Base-by-base conservation (phyloP, 768 basidiomycete species). In the Hydnum rufescens region DNA sequence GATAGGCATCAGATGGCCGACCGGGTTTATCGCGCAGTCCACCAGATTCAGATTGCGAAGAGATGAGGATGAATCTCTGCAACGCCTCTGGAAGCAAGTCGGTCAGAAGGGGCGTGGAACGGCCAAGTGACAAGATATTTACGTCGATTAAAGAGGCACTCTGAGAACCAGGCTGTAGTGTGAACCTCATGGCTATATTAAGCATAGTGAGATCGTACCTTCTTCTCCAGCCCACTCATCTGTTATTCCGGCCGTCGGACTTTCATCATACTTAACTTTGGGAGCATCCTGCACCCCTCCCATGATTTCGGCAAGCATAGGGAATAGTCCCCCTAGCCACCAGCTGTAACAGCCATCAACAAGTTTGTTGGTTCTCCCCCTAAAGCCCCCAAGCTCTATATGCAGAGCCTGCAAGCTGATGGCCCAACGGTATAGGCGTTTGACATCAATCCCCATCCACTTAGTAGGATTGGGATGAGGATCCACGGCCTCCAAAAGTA, bases 271-370 rank as follows among this genome's bases (percentile, higher is more conserved):
- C 6, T 51, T 5, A 47, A 43, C 34, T 2, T 32, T 36, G 34
- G 32, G 22, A 47, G 51, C 53, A 18, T 59, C 59, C 31, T 58
- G 48, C 51, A 53, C 51, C 8, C 46, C 39, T 22, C 53, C 54
- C 4, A 55, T 13, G 5, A 55, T 26, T 26, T 74, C 76, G 53
- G 85, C 84, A 0, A 95, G 66, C 4, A 96, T 66, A 0, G 74
- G 71, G 61, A 95, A 86, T 16, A 82, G 73, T 0, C 92, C 92
- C 1, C 87, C 95, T 23, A 88, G 85, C 95, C 93, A 99, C 95
- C 95, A 99, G n/a, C 83, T 80, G 65, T 99, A 99, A 65, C 95
- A 99, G 3, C 93, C 95, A 60, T 99, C 95, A 0, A 99, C 93
- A n/a, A 99, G 74, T 64, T 99, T 99, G 64, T 97, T 99, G 57